phyloP scores from a whole-genome alignment of 2,329 filamentous ascomycete genomes.

The Paecilomyces dactylethromorphus region DNA sequence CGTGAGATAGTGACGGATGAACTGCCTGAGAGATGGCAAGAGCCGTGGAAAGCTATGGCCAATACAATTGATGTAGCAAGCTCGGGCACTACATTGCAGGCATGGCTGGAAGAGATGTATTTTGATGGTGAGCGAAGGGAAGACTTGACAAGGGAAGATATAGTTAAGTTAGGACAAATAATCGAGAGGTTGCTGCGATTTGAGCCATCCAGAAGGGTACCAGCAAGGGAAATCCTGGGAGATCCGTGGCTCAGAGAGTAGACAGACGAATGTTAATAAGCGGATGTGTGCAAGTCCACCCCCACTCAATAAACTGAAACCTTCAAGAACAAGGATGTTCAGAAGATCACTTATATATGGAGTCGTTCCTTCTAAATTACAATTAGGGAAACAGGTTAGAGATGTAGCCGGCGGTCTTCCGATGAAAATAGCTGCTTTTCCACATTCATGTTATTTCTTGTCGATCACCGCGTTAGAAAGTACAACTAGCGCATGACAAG shows the following conservation, averaged over 20 bases:
- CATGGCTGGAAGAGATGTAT: conserved; percentile 33
- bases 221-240: conserved; percentile 16
- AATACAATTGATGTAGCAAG: conserved; percentile 8
- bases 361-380: too few relatives aligned
- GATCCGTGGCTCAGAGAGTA: conserved; percentile 15
- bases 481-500: too few relatives aligned
- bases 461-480: too few relatives aligned
- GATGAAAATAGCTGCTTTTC: too few relatives aligned
- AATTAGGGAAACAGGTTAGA: too few relatives aligned
- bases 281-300: too few relatives aligned
- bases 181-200: conserved; percentile 17
- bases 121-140: conserved; percentile 23
- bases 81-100: conserved; percentile 18
- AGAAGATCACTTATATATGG: too few relatives aligned
- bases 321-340: too few relatives aligned
- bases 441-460: too few relatives aligned
- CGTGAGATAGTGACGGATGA: conserved; percentile 25
- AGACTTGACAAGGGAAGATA: conserved; percentile 18
- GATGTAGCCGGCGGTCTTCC: too few relatives aligned
- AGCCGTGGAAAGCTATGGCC: conserved; percentile 20
- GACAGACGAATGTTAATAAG: neutral
- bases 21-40: conserved; percentile 29
- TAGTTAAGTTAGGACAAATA: conserved; percentile 15
- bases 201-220: conserved; percentile 19
- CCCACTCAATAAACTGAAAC: too few relatives aligned